Evolutionary conservation across 2,329 filamentous ascomycete genomes (phyloP).

Genomic region (Cladosporium velox): DNA sequence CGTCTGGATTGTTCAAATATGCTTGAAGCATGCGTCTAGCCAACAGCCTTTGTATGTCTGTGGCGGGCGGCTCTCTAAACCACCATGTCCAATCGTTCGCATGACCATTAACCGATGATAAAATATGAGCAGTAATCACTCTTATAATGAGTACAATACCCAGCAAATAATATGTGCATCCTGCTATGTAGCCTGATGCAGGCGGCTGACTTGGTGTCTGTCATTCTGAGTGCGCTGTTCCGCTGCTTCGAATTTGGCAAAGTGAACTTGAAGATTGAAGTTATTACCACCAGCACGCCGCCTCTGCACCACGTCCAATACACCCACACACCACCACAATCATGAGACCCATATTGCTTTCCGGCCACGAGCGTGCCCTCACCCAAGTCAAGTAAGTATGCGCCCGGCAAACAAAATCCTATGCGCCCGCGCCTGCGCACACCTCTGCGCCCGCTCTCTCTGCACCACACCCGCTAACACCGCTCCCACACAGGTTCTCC

Average conservation of each 20-base stretch:
- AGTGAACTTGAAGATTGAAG: constrained; percentile 8
- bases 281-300: constrained; percentile 1
- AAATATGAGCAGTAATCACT: not conserved
- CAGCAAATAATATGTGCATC: not conserved
- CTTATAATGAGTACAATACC: not conserved
- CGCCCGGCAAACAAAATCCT: not conserved
- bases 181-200: not conserved
- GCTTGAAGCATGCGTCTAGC: not conserved
- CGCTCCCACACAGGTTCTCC: constrained; percentile 65
- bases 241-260: constrained; percentile 4
- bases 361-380: constrained; percentile 69
- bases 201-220: not conserved
- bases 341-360: constrained; percentile 96
- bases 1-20: not conserved
- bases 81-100: not conserved
- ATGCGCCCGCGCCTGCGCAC: not conserved
- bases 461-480: constrained; percentile 24
- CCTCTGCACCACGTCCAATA: not conserved
- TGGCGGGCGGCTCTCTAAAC: not conserved
- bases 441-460: not conserved
- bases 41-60: not conserved
- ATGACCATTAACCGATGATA: not conserved
- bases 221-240: constrained; percentile 12
- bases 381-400: constrained; percentile 34
- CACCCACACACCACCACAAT: constrained; percentile 44